Conservation (phyloP, 169 alveolate species). For the Eimeria falciformis region DNA sequence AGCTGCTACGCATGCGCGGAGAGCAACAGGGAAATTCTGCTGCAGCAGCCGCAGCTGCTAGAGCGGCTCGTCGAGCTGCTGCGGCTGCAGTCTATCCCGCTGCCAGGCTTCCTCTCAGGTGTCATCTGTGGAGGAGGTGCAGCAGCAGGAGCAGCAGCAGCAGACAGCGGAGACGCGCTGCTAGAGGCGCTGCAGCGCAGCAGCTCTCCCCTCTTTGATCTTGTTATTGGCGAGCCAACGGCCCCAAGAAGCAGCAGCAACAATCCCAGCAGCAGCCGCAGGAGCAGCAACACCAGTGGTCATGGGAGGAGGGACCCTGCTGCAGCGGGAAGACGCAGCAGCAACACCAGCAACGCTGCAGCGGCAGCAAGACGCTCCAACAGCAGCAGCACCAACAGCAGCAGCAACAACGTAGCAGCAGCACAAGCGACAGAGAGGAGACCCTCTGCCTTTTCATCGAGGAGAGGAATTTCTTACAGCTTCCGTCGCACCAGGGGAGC, state of each 20-base stretch:
- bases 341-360: not conserved
- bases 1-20: slow-evolving; percentile 24
- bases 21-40: slow-evolving; percentile 21
- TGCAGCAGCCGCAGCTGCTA: slow-evolving; percentile 26
- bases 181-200: slow-evolving; percentile 18
- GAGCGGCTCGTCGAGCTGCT: slow-evolving; percentile 13
- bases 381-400: not conserved
- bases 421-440: not conserved
- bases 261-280: not conserved
- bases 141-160: slow-evolving; percentile 44
- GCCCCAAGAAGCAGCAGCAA: not conserved
- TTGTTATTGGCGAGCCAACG: not conserved
- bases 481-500: not conserved
- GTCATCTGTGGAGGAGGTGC: slow-evolving; percentile 57
- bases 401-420: not conserved
- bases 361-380: not conserved
- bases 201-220: slow-evolving; percentile 1
- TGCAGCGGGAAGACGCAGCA: not conserved
- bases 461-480: not conserved
- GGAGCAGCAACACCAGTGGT: not conserved
- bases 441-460: not conserved
- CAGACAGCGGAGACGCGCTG: slow-evolving; percentile 7
- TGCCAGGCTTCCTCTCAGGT: slow-evolving; percentile 51
- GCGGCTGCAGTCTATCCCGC: slow-evolving; percentile 51
- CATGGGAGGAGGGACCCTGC: not conserved